phyloP scores from a whole-genome alignment of 1,284 basidiomycete genomes.

The Sanghuangporus sanghuang region DNA sequence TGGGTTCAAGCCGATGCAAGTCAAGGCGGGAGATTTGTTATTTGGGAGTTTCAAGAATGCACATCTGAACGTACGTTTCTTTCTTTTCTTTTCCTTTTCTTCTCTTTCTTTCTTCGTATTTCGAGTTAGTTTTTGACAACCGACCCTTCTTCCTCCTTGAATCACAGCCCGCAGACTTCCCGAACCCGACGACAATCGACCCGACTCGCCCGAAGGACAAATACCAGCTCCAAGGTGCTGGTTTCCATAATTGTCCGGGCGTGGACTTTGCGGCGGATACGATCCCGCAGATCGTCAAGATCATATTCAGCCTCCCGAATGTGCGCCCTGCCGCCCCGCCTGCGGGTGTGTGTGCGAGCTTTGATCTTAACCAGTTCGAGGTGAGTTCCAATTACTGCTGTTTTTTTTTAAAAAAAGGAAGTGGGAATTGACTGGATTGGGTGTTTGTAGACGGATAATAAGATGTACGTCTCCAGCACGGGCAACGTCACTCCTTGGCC shows the following conservation, averaged over 20 bases:
- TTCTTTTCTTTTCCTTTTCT: too few species aligned
- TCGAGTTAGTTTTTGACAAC: background rate
- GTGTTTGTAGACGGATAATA: conserved; percentile 20
- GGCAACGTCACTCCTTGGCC: conserved; percentile 28
- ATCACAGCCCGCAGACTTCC: conserved; percentile 35
- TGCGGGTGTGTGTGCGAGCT: conserved; percentile 34
- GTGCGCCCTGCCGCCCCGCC: conserved; percentile 38
- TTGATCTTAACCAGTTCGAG: conserved; percentile 21
- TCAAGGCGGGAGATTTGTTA: conserved; percentile 40
- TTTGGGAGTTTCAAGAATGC: conserved; percentile 46
- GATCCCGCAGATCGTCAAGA: conserved; percentile 39
- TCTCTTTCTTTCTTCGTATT: background rate
- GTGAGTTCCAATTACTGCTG: background rate
- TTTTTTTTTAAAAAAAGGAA: too few species aligned
- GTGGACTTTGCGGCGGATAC: conserved; percentile 34
- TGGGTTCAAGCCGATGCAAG: conserved; percentile 30
- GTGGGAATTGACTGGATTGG: background rate
- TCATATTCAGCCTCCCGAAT: conserved; percentile 41
- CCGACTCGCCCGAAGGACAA: conserved; percentile 32
- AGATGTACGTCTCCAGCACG: conserved; percentile 25
- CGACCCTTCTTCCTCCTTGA: background rate
- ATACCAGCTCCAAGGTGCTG: conserved; percentile 39
- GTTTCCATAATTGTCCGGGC: conserved; percentile 42
- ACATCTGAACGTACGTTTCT: conserved; percentile 41
- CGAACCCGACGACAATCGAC: conserved; percentile 37